These are phyloP conservation scores for Phytophthora hibernalis DNA, from an alignment of 352 stramenopile genomes.

Conservation along the genomic window DNA sequence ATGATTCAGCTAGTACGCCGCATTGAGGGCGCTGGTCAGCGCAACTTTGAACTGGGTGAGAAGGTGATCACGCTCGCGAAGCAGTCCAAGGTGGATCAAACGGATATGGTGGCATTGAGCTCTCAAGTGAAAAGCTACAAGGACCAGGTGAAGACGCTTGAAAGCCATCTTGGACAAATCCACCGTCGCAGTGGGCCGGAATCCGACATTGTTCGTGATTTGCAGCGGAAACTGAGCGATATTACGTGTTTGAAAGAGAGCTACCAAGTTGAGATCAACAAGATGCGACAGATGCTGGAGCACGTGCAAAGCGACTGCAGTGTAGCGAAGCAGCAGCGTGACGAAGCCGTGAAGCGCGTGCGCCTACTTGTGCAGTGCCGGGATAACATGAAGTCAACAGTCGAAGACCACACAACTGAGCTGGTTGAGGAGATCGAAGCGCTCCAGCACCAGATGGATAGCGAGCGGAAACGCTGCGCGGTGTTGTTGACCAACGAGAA, in stretches of 20 bases:
- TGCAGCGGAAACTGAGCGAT: constrained; percentile 52
- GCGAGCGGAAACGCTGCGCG: constrained; percentile 66
- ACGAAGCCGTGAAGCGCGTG: constrained; percentile 67
- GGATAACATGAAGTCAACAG: constrained; percentile 69
- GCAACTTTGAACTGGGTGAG: constrained; percentile 66
- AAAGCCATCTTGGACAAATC: constrained; percentile 46
- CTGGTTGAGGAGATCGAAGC: constrained; percentile 77
- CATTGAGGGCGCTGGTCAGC: constrained; percentile 59
- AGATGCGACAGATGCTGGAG: constrained; percentile 49
- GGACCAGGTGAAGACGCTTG: constrained; percentile 52
- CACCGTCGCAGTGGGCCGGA: constrained; percentile 34
- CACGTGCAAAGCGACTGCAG: constrained; percentile 51
- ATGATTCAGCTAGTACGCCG: constrained; percentile 56
- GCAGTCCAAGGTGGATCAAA: constrained; percentile 68
- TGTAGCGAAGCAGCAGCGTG: constrained; percentile 56
- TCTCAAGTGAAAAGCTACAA: constrained; percentile 76
- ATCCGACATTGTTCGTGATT: constrained; percentile 41
- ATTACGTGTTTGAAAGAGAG: constrained; percentile 57
- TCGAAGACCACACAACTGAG: constrained; percentile 66
- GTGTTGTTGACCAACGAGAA: constrained; percentile 76
- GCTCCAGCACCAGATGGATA: constrained; percentile 69
- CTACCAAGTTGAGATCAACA: constrained; percentile 60
- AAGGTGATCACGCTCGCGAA: constrained; percentile 65
- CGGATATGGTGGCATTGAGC: constrained; percentile 61
- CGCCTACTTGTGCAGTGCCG: constrained; percentile 64